Percentiles rank a stretch among this genome's conserved stretches.
Conservation (phyloP, 2,329 filamentous ascomycete genomes). For the Aureobasidium sp. region DNA sequence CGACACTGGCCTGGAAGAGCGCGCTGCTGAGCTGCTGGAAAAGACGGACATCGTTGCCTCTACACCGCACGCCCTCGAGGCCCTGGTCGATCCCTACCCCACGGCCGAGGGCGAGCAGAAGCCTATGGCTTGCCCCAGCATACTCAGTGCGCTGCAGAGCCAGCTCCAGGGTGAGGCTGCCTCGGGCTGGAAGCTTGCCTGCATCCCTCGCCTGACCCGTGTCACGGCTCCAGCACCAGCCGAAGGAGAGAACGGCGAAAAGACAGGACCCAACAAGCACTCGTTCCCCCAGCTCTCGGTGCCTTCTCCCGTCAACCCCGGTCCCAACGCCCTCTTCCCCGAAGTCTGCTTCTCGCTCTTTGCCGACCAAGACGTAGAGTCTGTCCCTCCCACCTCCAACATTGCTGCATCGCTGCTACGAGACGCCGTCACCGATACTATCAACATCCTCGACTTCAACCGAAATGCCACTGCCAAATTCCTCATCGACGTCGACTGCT, state of each 20-base stretch:
- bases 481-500: conserved; percentile 89
- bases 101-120: conserved; percentile 48
- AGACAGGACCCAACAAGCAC: conserved; percentile 51
- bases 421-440: conserved; percentile 80
- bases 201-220: conserved; percentile 50
- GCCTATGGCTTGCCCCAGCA: conserved; percentile 55
- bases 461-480: conserved; percentile 78
- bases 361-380: conserved; percentile 69
- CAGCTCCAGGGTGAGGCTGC: conserved; percentile 72
- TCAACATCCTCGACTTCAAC: conserved; percentile 91
- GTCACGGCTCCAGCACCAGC: conserved; percentile 19
- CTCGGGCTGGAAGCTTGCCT: conserved; percentile 64
- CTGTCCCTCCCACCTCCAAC: conserved; percentile 67
- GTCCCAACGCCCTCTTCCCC: conserved; percentile 71
- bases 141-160: conserved; percentile 74
- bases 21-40: conserved; percentile 71
- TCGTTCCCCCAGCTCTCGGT: conserved; percentile 66
- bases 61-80: conserved; percentile 75
- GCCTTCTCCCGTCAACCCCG: conserved; percentile 65
- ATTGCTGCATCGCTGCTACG: conserved; percentile 77
- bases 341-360: conserved; percentile 95
- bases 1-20: conserved; percentile 59
- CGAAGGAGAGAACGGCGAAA: conserved; percentile 53
- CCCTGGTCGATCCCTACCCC: conserved; percentile 76
- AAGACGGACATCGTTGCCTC: conserved; percentile 93